phyloP scores from a whole-genome alignment of 768 basidiomycete species.

The Tricholoma sp. region DNA sequence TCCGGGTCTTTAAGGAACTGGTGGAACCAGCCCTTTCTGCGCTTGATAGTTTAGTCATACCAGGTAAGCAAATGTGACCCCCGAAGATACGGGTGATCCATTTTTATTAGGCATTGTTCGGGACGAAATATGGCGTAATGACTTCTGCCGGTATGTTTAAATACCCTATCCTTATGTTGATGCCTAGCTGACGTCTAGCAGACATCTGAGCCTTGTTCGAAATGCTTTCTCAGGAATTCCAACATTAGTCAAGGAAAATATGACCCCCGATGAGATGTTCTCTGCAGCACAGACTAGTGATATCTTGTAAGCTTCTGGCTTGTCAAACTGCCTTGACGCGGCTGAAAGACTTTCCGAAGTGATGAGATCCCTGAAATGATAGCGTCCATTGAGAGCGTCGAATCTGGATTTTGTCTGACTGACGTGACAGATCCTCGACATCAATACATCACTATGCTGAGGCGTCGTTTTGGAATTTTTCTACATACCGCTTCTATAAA shows the following conservation, averaged over 20 bases:
- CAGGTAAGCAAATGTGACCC: conserved; percentile 29
- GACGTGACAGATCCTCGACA: conserved; percentile 63
- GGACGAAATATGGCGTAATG: conserved; percentile 73
- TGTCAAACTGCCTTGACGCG: neutral
- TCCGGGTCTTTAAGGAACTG: conserved; percentile 63
- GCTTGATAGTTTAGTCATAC: conserved; percentile 53
- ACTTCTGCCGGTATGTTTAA: conserved; percentile 67
- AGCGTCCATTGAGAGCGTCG: conserved; percentile 53
- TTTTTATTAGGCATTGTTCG: conserved; percentile 33
- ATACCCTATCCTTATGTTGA: neutral
- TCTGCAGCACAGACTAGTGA: conserved; percentile 50
- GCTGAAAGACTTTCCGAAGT: conserved; percentile 28
- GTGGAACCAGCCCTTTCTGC: conserved; percentile 56
- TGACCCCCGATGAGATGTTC: conserved; percentile 43
- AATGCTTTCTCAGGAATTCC: conserved; percentile 74
- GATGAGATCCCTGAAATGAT: conserved; percentile 79
- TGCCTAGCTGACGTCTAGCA: conserved; percentile 16
- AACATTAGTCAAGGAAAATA: conserved; percentile 52
- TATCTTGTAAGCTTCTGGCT: conserved; percentile 47
- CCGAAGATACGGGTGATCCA: conserved; percentile 2
- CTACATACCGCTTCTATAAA: conserved; percentile 67
- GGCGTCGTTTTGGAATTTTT: conserved; percentile 60
- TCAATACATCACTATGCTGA: conserved; percentile 51
- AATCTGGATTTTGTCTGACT: conserved; percentile 62
- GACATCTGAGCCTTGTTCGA: conserved; percentile 67